Evolutionary conservation across 1,284 basidiomycete species (phyloP).

Genomic region (Schizophyllum amplum): DNA sequence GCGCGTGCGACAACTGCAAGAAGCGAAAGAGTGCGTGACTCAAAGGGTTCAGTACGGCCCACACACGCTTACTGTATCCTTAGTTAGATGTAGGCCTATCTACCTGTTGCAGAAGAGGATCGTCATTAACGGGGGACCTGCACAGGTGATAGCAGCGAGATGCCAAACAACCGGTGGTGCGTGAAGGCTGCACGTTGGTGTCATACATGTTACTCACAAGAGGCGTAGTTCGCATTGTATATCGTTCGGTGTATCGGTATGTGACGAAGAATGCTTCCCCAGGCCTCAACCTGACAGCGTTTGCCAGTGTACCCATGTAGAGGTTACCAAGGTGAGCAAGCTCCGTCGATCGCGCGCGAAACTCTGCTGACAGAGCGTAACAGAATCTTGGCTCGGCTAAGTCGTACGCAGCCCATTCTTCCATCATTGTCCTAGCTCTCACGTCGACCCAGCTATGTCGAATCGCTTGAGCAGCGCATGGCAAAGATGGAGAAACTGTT

Average conservation of each 20-base stretch:
- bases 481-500: conserved; percentile 8
- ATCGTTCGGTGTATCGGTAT: background rate
- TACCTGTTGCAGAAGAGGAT: background rate
- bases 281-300: background rate
- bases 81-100: background rate
- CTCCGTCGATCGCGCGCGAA: background rate
- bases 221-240: background rate
- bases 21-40: background rate
- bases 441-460: conserved; percentile 7
- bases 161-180: conserved; percentile 30
- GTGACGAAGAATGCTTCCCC: background rate
- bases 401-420: background rate
- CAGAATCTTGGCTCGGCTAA: conserved; percentile 14
- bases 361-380: background rate
- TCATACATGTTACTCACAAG: conserved; percentile 10
- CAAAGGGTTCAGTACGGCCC: too few species aligned
- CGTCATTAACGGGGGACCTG: conserved; percentile 5
- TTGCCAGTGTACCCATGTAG: conserved; percentile 4
- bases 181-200: conserved; percentile 19
- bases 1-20: conserved; percentile 2
- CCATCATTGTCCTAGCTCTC: background rate
- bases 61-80: background rate
- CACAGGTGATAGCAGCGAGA: conserved; percentile 33
- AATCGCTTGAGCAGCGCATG: conserved; percentile 9
- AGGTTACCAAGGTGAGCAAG: background rate